Base-by-base conservation (phyloP, 768 basidiomycete genomes). In the Gloeostereum incarnatum region DNA sequence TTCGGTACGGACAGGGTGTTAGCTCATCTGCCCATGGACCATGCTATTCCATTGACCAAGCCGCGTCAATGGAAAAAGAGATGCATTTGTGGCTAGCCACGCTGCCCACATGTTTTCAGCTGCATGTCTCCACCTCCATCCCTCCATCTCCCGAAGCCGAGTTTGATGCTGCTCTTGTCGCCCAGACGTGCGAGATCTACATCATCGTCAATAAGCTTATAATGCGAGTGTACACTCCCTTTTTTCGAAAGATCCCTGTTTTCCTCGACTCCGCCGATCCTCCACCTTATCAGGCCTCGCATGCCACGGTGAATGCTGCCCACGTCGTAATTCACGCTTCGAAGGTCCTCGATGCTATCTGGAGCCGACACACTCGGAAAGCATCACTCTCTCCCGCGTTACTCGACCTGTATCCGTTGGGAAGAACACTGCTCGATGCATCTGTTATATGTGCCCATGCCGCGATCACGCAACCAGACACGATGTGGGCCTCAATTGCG, bases 141-240 rank as follows among this genome's bases (percentile, higher is more conserved):
- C 37, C 36, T 18, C 29, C 48, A 2, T 24, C 47, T 2, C 50
- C 55, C 21, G 45, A 45, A 3, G 24, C 43, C 14, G 35, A 39
- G 10, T 41, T 48, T 7, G 61, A 68, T 6, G 58, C 63, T 1
- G 48, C 60, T 7, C 61, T 75, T 21, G 50, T 64, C 34, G 64
- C 65, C 8, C 73, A 81, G 49, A 67, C 70, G 27, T 72, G 71
- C 56, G 76, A 83, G 45, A 57, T 86, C 35, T 66, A 68, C 1
- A 68, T 82, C 31, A 62, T 73, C 36, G 75, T 77, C 4, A 68
- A 83, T 45, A 58, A 73, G 26, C 52, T 87, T 37, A 61, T 82
- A 38, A 58, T 85, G 45, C 75, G 74, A 55, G 60, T 74, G 5
- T 86, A 79, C 51, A 51, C 75, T n/a, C 84, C 85, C 0, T 82